These are phyloP conservation scores for Suhomyces canberraensis DNA, from an alignment of 805 yeast genomes.

Conservation along the genomic window DNA sequence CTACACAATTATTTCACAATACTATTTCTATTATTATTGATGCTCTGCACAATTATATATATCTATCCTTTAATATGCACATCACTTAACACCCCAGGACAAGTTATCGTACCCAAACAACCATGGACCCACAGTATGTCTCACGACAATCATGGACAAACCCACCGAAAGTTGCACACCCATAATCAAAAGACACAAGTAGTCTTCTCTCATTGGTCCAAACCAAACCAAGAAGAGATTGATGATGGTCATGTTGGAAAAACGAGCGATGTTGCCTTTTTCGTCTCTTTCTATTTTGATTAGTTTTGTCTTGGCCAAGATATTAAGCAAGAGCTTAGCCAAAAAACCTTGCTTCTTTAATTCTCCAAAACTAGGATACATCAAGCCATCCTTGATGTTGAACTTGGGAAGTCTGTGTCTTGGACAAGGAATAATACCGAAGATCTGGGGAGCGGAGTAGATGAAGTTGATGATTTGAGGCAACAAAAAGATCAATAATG, in stretches of 20 bases:
- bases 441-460: constrained; percentile 89
- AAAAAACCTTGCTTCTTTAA: constrained; percentile 25
- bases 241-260: constrained; percentile 84
- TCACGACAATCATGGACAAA: constrained; percentile 55
- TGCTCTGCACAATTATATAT: too few species aligned
- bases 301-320: constrained; percentile 49
- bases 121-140: constrained; percentile 85
- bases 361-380: constrained; percentile 59
- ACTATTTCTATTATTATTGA: too few species aligned
- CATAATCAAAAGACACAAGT: constrained; percentile 59
- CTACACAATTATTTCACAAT: too few species aligned
- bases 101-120: constrained; percentile 88
- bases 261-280: constrained; percentile 31
- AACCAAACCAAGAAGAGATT: constrained; percentile 79
- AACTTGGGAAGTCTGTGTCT: constrained; percentile 89
- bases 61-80: not conserved
- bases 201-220: constrained; percentile 89
- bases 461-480: constrained; percentile 91
- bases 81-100: constrained; percentile 36
- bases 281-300: constrained; percentile 34
- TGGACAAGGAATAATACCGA: constrained; percentile 87
- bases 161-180: constrained; percentile 66
- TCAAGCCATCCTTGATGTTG: constrained; percentile 60
- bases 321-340: constrained; percentile 30
- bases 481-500: constrained; percentile 76